Conservation (phyloP, 192 early-diverging fungal genomes). For the Coemansia sp. region DNA sequence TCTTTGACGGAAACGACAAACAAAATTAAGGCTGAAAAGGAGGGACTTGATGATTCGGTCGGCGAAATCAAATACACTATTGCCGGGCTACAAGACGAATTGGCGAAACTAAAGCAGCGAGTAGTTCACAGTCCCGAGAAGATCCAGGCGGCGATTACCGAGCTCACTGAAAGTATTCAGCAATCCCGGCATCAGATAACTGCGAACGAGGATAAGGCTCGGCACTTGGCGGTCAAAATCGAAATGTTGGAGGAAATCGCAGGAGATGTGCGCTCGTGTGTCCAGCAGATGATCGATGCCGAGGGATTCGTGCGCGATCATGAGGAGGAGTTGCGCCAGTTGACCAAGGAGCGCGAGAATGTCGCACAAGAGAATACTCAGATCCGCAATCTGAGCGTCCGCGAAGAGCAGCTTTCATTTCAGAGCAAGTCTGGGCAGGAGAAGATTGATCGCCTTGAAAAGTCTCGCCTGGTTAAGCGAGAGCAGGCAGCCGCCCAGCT, state of each 20-base stretch:
- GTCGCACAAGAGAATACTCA: constrained; percentile 18
- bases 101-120: constrained; percentile 56
- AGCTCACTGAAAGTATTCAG: constrained; percentile 56
- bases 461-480: constrained; percentile 32
- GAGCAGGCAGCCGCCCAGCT: constrained; percentile 25
- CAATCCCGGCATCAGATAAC: constrained; percentile 51
- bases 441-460: constrained; percentile 49
- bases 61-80: constrained; percentile 51
- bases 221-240: constrained; percentile 58
- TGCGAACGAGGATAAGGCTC: constrained; percentile 53
- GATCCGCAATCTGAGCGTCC: constrained; percentile 33
- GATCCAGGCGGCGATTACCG: constrained; percentile 63
- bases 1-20: constrained; percentile 45
- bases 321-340: constrained; percentile 47
- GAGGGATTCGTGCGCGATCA: constrained; percentile 56
- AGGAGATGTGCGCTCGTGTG: constrained; percentile 56
- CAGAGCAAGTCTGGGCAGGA: constrained; percentile 45
- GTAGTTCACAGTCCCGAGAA: constrained; percentile 78
- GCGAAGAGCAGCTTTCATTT: constrained; percentile 46
- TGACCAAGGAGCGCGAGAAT: constrained; percentile 24
- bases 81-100: constrained; percentile 54
- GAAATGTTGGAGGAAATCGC: constrained; percentile 58
- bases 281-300: constrained; percentile 66
- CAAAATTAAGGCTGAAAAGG: constrained; percentile 55
- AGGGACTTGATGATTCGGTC: constrained; percentile 56